A percentile compares a stretch with the other conserved stretches of the same genome.
These are phyloP conservation scores for Phaseolus lunatus DNA, from an alignment of 306 rosid genomes.

Conservation along the genomic window DNA sequence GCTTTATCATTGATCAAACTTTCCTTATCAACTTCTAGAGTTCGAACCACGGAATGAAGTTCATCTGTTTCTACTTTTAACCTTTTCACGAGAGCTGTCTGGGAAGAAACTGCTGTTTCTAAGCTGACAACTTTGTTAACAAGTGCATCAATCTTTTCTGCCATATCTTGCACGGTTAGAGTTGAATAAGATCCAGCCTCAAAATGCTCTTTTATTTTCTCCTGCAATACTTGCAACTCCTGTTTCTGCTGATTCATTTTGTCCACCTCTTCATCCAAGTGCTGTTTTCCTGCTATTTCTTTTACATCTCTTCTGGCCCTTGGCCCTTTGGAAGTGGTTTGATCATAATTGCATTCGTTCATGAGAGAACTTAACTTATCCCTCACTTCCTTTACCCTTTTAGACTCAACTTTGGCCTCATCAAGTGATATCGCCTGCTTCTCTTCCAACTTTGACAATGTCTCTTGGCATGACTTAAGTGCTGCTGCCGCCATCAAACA, in stretches of 20 bases:
- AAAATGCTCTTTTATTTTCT: conserved; percentile 66
- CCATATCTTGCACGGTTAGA: conserved; percentile 79
- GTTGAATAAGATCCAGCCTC: conserved; percentile 51
- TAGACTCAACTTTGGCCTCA: conserved; percentile 66
- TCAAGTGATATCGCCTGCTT: conserved; percentile 59
- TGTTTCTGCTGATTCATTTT: conserved; percentile 50
- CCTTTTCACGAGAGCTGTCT: conserved; percentile 68
- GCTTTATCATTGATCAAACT: conserved; percentile 53
- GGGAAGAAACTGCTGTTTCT: conserved; percentile 76
- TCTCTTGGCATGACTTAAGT: conserved; percentile 73
- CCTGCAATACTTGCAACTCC: conserved; percentile 51
- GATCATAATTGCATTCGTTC: conserved; percentile 40
- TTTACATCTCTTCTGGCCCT: conserved; percentile 29
- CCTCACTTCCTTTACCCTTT: conserved; percentile 56
- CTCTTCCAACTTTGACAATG: conserved; percentile 62
- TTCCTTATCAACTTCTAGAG: conserved; percentile 66
- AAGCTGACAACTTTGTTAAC: conserved; percentile 74
- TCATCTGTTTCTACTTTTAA: conserved; percentile 64
- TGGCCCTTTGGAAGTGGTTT: conserved; percentile 28
- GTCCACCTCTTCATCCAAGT: conserved; percentile 41
- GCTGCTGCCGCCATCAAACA: conserved; percentile 80
- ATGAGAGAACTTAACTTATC: conserved; percentile 59
- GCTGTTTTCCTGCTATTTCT: conserved; percentile 15
- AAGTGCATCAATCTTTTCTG: conserved; percentile 76
- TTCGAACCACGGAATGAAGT: conserved; percentile 60